Base-by-base conservation (phyloP, 148 eudicot species). In the Rhododendron ferrugineum region DNA sequence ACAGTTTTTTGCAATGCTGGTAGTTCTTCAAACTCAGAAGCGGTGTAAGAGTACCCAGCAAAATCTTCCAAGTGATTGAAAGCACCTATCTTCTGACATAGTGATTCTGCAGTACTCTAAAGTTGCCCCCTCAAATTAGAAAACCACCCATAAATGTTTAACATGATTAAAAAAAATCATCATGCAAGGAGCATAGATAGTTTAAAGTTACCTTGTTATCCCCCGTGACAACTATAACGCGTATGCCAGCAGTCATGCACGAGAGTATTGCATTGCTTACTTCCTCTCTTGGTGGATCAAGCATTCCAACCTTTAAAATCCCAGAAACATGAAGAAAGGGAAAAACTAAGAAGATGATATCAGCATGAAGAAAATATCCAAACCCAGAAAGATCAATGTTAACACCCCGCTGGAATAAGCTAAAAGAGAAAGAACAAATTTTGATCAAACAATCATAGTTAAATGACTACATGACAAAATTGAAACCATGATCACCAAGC, bases 261-360 rank as follows among this genome's bases (percentile, higher is more conserved):
- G 99, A 92, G 85, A 92, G 86, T 62, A 97, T 93, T 37, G 99
- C 99, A 86, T 95, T 90, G 84, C 91, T 90, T 77, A 94, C 99
- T 89, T 95, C 99, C 83, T 92, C 96, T 89, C 99, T 92, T 82
- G 99, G 98, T 75, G 99, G 99, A 91, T 97, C 99, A 90, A 97
- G 98, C 99, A 97, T 97, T 83, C 99, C 99, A 80, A 97, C 98
- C 99, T 97, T 88, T 37, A 87, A 36, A 52, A 34, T 23, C 6
- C 7, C 11, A 50, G 81, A 46, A 83, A 6, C 78, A 18, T 52
- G 30, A n/a, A 49, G 58, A 54, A 36, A 40, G 40, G 83, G 34
- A 32, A 56, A 30, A 83, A 79, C 37, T 52, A 18, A n/a, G 84
- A 26, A 49, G 28, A 80, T 18, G 20, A 34, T 47, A 18, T 18